phyloP scores from a whole-genome alignment of 192 early-diverging fungal genomes.

The Coemansia nantahalensis region DNA sequence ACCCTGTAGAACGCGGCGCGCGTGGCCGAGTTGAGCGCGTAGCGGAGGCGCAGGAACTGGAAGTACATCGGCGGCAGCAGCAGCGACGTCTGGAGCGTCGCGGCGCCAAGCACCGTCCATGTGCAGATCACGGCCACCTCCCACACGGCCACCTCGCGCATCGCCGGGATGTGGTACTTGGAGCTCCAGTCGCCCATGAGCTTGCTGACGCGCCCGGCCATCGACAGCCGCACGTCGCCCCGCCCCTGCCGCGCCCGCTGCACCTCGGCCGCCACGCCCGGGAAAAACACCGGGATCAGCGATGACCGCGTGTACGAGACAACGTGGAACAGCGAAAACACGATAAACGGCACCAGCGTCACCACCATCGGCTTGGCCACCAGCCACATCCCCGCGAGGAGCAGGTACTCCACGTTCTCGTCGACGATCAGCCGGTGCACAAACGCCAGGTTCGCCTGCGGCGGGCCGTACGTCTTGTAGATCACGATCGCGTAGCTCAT shows the following conservation, averaged over 20 bases:
- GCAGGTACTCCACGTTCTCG: constrained; percentile 49
- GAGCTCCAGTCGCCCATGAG: constrained; percentile 39
- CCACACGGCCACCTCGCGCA: constrained; percentile 46
- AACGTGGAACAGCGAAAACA: constrained; percentile 52
- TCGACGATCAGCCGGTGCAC: constrained; percentile 34
- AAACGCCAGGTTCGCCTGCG: constrained; percentile 44
- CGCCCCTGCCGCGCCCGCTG: constrained; percentile 25
- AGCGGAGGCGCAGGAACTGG: constrained; percentile 46
- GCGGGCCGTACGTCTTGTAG: constrained; percentile 51
- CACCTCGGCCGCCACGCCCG: constrained; percentile 26
- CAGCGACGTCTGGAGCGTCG: constrained; percentile 44
- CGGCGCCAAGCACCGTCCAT: constrained; percentile 36
- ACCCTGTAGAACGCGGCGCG: constrained; percentile 39
- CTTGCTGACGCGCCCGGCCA: constrained; percentile 29
- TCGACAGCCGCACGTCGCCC: constrained; percentile 6
- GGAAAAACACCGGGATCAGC: constrained; percentile 32
- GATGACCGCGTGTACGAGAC: constrained; percentile 34
- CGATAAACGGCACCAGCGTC: constrained; percentile 44
- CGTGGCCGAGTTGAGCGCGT: constrained; percentile 45
- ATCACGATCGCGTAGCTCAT: constrained; percentile 47
- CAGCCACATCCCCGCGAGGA: constrained; percentile 44
- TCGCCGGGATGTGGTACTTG: constrained; percentile 31
- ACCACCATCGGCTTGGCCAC: constrained; percentile 21
- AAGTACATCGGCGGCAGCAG: constrained; percentile 33
- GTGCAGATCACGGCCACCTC: constrained; percentile 42